phyloP scores from a whole-genome alignment of 2,329 filamentous ascomycete species.

The Xylariaceae sp. region DNA sequence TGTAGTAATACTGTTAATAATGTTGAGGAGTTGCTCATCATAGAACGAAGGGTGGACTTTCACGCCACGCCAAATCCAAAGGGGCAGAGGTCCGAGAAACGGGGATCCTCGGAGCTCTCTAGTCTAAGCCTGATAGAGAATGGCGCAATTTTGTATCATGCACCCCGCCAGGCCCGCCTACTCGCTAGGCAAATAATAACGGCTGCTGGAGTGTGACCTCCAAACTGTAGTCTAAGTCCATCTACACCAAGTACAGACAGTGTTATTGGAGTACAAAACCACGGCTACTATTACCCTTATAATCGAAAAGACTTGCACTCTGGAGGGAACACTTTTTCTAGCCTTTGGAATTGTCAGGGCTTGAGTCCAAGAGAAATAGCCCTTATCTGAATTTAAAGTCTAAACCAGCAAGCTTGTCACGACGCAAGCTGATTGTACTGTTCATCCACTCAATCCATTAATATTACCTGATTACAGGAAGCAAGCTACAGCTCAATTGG shows the following conservation, averaged over 20 bases:
- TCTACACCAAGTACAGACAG: background rate
- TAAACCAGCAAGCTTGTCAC: no score
- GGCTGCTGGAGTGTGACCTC: background rate
- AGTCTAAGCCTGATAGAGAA: slow-evolving; percentile 17
- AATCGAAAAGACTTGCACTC: no score
- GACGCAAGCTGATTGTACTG: no score
- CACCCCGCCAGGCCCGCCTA: slow-evolving; percentile 20
- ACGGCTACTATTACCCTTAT: no score
- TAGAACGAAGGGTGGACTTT: background rate
- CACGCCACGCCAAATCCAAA: slow-evolving; percentile 6
- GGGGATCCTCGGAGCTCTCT: background rate
- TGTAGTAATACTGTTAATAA: background rate
- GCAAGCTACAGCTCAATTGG: no score
- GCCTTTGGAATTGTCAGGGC: no score
- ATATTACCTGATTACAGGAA: no score
- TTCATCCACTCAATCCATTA: no score
- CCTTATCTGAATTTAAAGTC: no score
- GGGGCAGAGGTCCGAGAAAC: slow-evolving; percentile 18
- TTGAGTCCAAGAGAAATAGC: no score
- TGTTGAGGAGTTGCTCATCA: slow-evolving; percentile 11
- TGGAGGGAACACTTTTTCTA: no score
- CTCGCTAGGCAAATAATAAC: background rate
- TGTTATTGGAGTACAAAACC: no score
- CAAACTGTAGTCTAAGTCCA: background rate
- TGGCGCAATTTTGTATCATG: background rate